phyloP scores from a whole-genome alignment of 345 rosid species.

The Jatropha curcas region DNA sequence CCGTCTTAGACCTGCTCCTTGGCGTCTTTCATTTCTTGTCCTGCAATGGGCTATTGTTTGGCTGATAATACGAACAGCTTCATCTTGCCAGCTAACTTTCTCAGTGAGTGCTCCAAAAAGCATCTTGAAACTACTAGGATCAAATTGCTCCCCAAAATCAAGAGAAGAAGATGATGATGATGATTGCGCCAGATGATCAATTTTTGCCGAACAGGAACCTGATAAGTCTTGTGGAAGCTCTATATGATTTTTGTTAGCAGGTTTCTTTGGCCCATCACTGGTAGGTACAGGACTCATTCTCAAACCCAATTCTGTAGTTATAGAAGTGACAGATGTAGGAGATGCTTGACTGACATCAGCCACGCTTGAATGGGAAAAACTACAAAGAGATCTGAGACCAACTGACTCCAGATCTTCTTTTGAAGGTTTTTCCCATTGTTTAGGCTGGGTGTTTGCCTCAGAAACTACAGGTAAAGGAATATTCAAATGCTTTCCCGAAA shows the following conservation, averaged over 20 bases:
- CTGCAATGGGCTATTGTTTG: conserved; percentile 50
- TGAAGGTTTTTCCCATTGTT: conserved; percentile 36
- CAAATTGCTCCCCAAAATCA: conserved; percentile 32
- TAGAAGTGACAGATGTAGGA: conserved; percentile 48
- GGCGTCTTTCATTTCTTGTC: conserved; percentile 31
- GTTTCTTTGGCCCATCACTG: conserved; percentile 29
- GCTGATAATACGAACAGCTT: conserved; percentile 51
- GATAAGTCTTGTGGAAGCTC: conserved; percentile 26
- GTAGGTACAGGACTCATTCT: conserved; percentile 40
- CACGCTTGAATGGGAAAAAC: conserved; percentile 44
- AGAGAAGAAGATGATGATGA: conserved; percentile 26
- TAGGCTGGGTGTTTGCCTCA: conserved; percentile 29
- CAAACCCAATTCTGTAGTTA: conserved; percentile 58
- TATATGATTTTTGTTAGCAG: conserved; percentile 17
- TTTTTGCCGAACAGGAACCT: conserved; percentile 25
- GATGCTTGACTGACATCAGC: conserved; percentile 46
- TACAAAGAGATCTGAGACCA: conserved; percentile 35
- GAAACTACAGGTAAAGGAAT: conserved; percentile 22
- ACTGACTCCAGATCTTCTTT: conserved; percentile 27
- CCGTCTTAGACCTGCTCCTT: conserved; percentile 27
- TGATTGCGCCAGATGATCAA: conserved; percentile 28
- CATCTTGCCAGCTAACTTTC: conserved; percentile 61
- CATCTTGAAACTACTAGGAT: conserved; percentile 45
- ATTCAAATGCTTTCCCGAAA: conserved; percentile 18
- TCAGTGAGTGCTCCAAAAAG: conserved; percentile 44